Evolutionary conservation across 2,329 filamentous ascomycete species (phyloP).

Genomic region (Paecilomyces fulvus): DNA sequence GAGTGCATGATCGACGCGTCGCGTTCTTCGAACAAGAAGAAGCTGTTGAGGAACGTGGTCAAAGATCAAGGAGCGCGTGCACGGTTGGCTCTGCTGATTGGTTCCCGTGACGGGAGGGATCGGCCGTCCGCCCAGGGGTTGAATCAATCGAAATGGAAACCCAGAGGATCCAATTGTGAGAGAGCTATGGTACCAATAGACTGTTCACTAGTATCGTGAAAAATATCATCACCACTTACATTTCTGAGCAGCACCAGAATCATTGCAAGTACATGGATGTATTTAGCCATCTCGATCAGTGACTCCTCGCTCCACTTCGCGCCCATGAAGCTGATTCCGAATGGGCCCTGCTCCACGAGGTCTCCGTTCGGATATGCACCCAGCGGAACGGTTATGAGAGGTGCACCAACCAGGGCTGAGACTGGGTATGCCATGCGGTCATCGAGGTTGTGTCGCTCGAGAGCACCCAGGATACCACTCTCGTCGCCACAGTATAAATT

Average conservation of each 20-base stretch:
- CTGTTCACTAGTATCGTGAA: no score
- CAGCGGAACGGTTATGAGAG: slow-evolving; percentile 56
- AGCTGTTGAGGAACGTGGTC: not conserved
- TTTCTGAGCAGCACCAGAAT: no score
- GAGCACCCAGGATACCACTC: slow-evolving; percentile 53
- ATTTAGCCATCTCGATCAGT: slow-evolving; percentile 48
- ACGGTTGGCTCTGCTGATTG: not conserved
- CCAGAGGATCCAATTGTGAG: no score
- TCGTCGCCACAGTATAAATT: slow-evolving; percentile 48
- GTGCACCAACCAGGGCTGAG: slow-evolving; percentile 50
- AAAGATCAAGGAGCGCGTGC: not conserved
- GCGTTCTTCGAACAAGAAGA: not conserved
- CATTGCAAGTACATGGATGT: not conserved
- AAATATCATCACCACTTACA: no score
- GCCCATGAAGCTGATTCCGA: slow-evolving; percentile 58
- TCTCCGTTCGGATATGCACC: slow-evolving; percentile 47
- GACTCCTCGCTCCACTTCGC: slow-evolving; percentile 52
- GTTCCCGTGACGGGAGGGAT: not conserved
- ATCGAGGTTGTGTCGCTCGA: slow-evolving; percentile 49
- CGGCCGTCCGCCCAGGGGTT: not conserved
- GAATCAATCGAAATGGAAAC: not conserved
- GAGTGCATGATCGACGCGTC: not conserved
- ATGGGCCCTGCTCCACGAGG: slow-evolving; percentile 46
- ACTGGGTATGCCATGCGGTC: slow-evolving; percentile 42
- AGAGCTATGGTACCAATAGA: no score